Evolutionary conservation across 768 basidiomycete species (phyloP), one percentile per base, ranked within the genome.

Genomic region (Amanita rimosa): DNA sequence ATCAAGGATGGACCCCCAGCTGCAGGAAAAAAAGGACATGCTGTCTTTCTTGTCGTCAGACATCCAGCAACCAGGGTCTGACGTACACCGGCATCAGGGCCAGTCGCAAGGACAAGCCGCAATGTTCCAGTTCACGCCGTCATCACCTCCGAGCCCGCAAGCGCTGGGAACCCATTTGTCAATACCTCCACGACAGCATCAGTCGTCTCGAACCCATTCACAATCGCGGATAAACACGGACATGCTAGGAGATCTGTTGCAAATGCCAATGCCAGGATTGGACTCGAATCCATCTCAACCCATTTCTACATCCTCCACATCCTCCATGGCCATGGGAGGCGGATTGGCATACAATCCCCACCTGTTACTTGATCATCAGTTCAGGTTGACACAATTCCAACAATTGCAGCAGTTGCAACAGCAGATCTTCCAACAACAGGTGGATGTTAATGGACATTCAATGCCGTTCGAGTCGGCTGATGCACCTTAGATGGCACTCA

Each of bases 351-450:
- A 58, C 38, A 70, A 66, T 31, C 69, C 76, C 5, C 75, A 81
- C 40, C 60, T 77, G 52, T 63, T 85, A 33, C 63, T 83, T 36
- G 83, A 86, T 58, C 85, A 88, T 56, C 85, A 89, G 61, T 76
- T 86, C 67, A 84, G 83, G 61, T 71, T 90, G 39, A 75, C 76
- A 1, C 85, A 86, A 61, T 68, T 91, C 3, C 88, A 85, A 53
- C 81, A 85, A 60, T 68, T 85, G 7, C 85, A 84, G 58, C 80
- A 85, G 60, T 68, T 83, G 10, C 86, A 93, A 59, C 81, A 81
- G 50, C 84, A 89, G 69, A 85, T 90, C 52, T 86, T 91, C 51
- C 89, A 92, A 58, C 89, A 92, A 60, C 90, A 92, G 81, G 90
- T 84, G 14, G 13, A 33, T 38, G 35, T 26, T 19, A 8, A 1